These are phyloP conservation scores for Suhomyces xylopsoci DNA, from an alignment of 805 yeast species.

Conservation along the genomic window DNA sequence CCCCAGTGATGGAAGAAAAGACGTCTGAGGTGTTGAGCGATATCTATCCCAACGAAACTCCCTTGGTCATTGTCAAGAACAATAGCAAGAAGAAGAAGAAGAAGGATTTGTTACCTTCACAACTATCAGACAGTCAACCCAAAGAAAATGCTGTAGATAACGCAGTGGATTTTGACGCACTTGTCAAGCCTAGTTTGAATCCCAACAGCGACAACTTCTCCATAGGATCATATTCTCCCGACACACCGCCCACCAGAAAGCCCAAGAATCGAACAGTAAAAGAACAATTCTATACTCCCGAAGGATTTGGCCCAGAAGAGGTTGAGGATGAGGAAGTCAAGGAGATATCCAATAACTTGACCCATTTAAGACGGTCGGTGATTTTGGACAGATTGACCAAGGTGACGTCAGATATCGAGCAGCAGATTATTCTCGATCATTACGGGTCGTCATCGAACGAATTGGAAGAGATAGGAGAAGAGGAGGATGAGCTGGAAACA, in stretches of 20 bases:
- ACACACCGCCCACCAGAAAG: slow-evolving; percentile 26
- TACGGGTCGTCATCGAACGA: slow-evolving; percentile 6
- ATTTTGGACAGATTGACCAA: slow-evolving; percentile 37
- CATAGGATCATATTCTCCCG: slow-evolving; percentile 39
- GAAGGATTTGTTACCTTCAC: slow-evolving; percentile 3
- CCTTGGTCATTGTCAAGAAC: slow-evolving; percentile 31
- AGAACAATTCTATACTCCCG: background rate
- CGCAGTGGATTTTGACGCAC: background rate
- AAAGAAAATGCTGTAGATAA: background rate
- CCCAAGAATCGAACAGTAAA: background rate
- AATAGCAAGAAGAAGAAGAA: slow-evolving; percentile 10
- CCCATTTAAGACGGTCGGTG: slow-evolving; percentile 30
- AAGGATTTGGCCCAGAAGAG: slow-evolving; percentile 4
- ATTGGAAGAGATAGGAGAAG: slow-evolving; percentile 15
- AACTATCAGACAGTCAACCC: background rate
- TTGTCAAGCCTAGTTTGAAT: slow-evolving; percentile 1
- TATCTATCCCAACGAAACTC: slow-evolving; percentile 30
- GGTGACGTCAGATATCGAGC: slow-evolving; percentile 37
- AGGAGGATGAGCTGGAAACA: slow-evolving; percentile 5
- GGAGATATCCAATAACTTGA: slow-evolving; percentile 9
- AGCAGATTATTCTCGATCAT: slow-evolving; percentile 20
- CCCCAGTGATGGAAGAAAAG: slow-evolving; percentile 21
- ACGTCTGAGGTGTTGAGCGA: slow-evolving; percentile 44
- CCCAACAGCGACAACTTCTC: slow-evolving; percentile 20
- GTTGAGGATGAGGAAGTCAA: slow-evolving; percentile 10